Conservation (phyloP, 208 protist species). For the Kentomonas sorsogonicus region DNA sequence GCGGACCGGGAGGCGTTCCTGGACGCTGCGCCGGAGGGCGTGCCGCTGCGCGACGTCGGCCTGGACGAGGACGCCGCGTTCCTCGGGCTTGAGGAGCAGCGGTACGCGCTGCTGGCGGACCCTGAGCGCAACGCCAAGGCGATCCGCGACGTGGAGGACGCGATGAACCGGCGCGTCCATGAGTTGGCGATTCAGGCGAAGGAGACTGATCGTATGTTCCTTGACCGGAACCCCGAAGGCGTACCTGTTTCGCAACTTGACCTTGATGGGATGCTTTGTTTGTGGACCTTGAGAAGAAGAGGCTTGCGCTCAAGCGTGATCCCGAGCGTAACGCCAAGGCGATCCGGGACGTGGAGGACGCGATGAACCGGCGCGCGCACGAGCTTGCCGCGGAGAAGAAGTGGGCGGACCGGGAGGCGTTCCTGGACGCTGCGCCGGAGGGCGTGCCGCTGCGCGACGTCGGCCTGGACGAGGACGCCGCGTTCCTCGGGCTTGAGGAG, state of each 20-base stretch:
- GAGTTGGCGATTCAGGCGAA: slow-evolving; percentile 53
- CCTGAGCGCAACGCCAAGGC: slow-evolving; percentile 31
- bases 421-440: slow-evolving; percentile 63
- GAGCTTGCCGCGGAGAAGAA: slow-evolving; percentile 64
- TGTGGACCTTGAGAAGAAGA: slow-evolving; percentile 38
- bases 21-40: slow-evolving; percentile 44
- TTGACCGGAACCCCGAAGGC: slow-evolving; percentile 65
- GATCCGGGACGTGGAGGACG: slow-evolving; percentile 57
- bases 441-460: slow-evolving; percentile 64
- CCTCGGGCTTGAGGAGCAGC: slow-evolving; percentile 53
- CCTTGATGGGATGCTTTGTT: slow-evolving; percentile 52
- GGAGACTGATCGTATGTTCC: slow-evolving; percentile 44
- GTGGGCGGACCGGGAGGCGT: slow-evolving; percentile 30
- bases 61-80: slow-evolving; percentile 56
- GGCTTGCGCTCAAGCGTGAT: slow-evolving; percentile 64
- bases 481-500: slow-evolving; percentile 44
- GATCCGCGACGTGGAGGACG: slow-evolving; percentile 51
- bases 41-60: slow-evolving; percentile 48
- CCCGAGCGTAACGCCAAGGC: slow-evolving; percentile 45
- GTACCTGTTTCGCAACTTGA: slow-evolving; percentile 60
- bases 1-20: slow-evolving; percentile 66
- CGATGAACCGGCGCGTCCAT: slow-evolving; percentile 56
- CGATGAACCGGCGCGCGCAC: slow-evolving; percentile 68
- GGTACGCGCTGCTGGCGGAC: slow-evolving; percentile 57
- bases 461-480: slow-evolving; percentile 46